Conservation (phyloP, 352 stramenopile species). For the Blastocystis sp. region DNA sequence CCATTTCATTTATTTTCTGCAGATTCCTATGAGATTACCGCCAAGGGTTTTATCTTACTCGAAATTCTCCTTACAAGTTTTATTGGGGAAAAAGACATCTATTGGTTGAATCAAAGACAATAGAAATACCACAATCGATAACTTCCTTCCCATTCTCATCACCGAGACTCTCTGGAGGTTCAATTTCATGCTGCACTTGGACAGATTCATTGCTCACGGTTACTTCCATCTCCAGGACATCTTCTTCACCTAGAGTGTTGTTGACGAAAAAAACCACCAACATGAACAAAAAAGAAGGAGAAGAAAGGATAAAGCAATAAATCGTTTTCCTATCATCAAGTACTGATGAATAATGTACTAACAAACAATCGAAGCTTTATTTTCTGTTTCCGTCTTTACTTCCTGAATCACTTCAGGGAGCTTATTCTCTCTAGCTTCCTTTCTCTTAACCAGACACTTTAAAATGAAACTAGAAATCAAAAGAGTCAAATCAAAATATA, state of each 20-base stretch:
- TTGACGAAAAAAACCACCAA: not conserved
- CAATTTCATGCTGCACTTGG: not conserved
- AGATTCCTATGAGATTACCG: not conserved
- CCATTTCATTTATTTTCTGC: not conserved
- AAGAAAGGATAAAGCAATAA: not conserved
- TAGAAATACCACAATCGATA: constrained; percentile 29
- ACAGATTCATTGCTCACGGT: not conserved
- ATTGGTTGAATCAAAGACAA: not conserved
- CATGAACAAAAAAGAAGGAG: not conserved
- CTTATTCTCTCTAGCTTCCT: constrained; percentile 37
- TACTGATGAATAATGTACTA: not conserved
- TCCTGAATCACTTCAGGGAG: not conserved
- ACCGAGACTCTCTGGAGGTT: not conserved
- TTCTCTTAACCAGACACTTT: constrained; percentile 53
- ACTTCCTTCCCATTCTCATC: not conserved
- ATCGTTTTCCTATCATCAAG: not conserved
- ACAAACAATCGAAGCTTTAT: constrained; percentile 44
- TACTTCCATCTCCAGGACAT: constrained; percentile 2
- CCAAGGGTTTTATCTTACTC: not conserved
- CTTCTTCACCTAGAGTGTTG: constrained; percentile 11
- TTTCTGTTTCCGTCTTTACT: not conserved
- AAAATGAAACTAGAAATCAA: constrained; percentile 59
- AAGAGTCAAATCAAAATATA: too few relatives aligned
- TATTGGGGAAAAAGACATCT: constrained; percentile 46
- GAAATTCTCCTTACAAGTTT: constrained; percentile 54